Evolutionary conservation across 345 rosid species (phyloP).

Genomic region (Populus nigra): DNA sequence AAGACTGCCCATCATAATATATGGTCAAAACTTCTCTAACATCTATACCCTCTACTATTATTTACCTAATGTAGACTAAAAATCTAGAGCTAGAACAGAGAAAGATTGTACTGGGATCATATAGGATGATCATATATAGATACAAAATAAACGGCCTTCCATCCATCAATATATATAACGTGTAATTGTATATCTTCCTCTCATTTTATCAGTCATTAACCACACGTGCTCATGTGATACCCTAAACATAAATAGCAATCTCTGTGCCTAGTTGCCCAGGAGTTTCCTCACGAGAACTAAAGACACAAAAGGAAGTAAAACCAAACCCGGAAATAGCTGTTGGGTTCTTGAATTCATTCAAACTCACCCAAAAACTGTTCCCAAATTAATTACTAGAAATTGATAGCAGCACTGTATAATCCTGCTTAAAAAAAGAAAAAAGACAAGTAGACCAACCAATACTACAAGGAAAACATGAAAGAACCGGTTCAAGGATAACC

Average conservation of each 20-base stretch:
- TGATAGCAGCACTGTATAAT: no score
- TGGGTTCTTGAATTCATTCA: neutral
- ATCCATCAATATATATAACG: neutral
- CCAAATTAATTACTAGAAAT: no score
- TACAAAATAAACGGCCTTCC: neutral
- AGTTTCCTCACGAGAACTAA: slow-evolving; percentile 6
- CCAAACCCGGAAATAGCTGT: slow-evolving; percentile 1
- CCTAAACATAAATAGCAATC: slow-evolving; percentile 17
- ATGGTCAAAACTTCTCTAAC: slow-evolving; percentile 12
- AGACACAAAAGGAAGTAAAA: neutral
- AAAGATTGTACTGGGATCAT: slow-evolving; percentile 9
- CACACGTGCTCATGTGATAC: slow-evolving; percentile 18
- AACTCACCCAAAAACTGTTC: neutral
- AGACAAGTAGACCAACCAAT: no score
- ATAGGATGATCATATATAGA: neutral
- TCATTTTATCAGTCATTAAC: slow-evolving; percentile 16
- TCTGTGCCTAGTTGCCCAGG: slow-evolving; percentile 1
- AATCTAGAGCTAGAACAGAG: neutral
- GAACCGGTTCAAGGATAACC: no score
- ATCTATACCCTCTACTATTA: slow-evolving; percentile 17
- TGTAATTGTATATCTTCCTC: no score
- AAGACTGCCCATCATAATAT: slow-evolving; percentile 4
- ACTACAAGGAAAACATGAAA: no score
- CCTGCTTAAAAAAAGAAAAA: no score
- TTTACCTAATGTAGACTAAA: slow-evolving; percentile 6